phyloP scores from a whole-genome alignment of 1,284 basidiomycete genomes.

The Cryptococcus hybrid region DNA sequence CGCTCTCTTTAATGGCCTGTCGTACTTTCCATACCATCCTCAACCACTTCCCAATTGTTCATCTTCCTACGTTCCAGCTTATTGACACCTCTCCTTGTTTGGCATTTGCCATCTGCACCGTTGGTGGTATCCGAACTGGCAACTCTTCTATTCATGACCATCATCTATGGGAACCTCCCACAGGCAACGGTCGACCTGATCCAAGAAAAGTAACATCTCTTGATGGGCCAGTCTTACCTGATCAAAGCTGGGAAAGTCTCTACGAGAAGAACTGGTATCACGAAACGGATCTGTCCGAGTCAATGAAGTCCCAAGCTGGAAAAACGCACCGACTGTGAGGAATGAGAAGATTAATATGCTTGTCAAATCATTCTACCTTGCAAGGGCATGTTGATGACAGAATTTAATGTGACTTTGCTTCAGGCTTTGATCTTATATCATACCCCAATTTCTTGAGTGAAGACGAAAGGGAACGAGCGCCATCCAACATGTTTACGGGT shows the following conservation, averaged over 20 bases:
- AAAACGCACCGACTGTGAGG: conserved; percentile 37
- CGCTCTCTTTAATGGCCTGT: conserved; percentile 49
- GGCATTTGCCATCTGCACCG: conserved; percentile 52
- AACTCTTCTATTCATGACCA: background rate
- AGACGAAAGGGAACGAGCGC: conserved; percentile 42
- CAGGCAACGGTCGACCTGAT: background rate
- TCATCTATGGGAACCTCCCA: background rate
- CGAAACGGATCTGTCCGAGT: background rate
- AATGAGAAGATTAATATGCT: conserved; percentile 53
- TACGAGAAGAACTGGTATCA: conserved; percentile 20
- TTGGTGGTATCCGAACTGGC: conserved; percentile 41
- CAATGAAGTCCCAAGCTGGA: conserved; percentile 33
- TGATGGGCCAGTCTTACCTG: conserved; percentile 32
- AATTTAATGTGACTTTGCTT: too few relatives aligned
- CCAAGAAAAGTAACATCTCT: conserved; percentile 1
- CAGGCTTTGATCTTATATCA: too few relatives aligned
- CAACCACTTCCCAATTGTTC: conserved; percentile 51
- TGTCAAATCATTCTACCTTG: conserved; percentile 31
- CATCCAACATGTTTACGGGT: conserved; percentile 48
- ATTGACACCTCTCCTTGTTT: conserved; percentile 48
- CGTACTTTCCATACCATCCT: conserved; percentile 50
- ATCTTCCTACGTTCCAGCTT: conserved; percentile 51
- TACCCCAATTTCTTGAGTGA: conserved; percentile 46
- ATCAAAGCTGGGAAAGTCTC: conserved; percentile 31
- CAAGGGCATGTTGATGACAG: conserved; percentile 27